Evolutionary conservation across 2,329 filamentous ascomycete genomes (phyloP), one percentile per base, ranked within the genome.

Genomic region (Trichoderma arundinaceum): DNA sequence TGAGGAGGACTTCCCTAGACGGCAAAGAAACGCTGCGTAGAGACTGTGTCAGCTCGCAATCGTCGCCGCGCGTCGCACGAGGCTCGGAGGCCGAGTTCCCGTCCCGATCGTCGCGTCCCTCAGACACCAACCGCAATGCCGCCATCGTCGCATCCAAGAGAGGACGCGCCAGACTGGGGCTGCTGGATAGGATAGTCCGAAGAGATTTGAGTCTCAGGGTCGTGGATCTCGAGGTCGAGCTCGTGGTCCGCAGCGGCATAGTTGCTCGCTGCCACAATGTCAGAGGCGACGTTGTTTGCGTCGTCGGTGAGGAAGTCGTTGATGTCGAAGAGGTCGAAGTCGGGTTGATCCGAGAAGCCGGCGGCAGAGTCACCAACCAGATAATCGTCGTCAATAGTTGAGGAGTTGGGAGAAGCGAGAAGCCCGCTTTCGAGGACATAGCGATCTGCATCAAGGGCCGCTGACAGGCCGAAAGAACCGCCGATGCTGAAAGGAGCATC

Each of bases 351-450:
- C 74, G 76, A 73, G 78, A 80, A 80, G 78, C 79, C 72, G 78
- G 81, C 70, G 80, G 80, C 67, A 80, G 81, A 74, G 86, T 89
- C 80, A 86, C 83, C 79, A 88, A 75, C 84, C 84, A 88, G 65
- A 89, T 86, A 81, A 89, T 88, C 81, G 84, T 86, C 83, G 80
- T 87, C 85, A 88, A 84, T 79, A 87, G 81, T 78, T 82, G 83
- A 80, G 80, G 84, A 82, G 82, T 87, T 80, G 90, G 88, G 82
- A 80, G 88, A 85, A 92, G 90, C 83, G 85, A 88, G 83, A 86
- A 92, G 84, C 84, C 86, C 85, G 83, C 86, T 86, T 85, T 92
- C 88, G 90, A 89, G 80, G 88, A 91, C 81, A 84, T 86, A 86
- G 88, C 85, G 80, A 92, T 92, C 86, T 88, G 87, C 77, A 78